Conservation (phyloP, 768 basidiomycete genomes). For the Heimioporus sp. region DNA sequence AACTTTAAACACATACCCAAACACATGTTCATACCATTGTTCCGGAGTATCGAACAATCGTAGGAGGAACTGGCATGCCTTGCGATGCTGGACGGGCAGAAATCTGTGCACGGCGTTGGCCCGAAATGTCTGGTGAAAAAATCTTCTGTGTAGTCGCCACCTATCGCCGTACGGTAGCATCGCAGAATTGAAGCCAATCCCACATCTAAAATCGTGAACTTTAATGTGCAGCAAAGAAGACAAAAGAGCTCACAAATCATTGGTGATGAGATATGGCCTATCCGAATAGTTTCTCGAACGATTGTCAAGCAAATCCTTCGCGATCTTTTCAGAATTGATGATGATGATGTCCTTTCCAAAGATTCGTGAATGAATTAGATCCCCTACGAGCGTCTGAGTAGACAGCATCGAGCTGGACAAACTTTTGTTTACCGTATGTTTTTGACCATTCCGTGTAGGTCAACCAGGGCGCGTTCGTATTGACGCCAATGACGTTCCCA, state of each 20-base stretch:
- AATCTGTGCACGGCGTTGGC: constrained; percentile 16
- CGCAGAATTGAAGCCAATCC: constrained; percentile 11
- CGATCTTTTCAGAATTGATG: constrained; percentile 41
- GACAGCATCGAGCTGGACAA: too few species aligned
- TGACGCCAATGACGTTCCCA: not conserved
- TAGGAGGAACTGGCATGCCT: constrained; percentile 28
- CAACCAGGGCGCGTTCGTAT: not conserved
- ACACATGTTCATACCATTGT: constrained; percentile 28
- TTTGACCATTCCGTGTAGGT: not conserved
- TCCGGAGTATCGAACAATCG: constrained; percentile 31
- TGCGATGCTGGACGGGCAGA: constrained; percentile 20
- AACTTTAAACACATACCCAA: constrained; percentile 18
- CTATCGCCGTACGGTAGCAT: constrained; percentile 25
- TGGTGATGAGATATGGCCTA: constrained; percentile 28
- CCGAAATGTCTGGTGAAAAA: constrained; percentile 24
- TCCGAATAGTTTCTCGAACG: constrained; percentile 47
- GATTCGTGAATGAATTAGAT: constrained; percentile 45
- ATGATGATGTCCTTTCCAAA: constrained; percentile 45
- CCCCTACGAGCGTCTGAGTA: constrained; percentile 23
- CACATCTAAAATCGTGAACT: constrained; percentile 4
- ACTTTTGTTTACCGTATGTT: not conserved
- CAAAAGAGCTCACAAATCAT: constrained; percentile 6
- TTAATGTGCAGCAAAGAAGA: not conserved
- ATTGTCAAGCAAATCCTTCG: constrained; percentile 44
- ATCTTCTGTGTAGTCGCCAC: constrained; percentile 27